Percentiles rank a stretch among this genome's conserved stretches.
These are phyloP conservation scores for Hura crepitans DNA, from an alignment of 441 rosid genomes.

Conservation along the genomic window DNA sequence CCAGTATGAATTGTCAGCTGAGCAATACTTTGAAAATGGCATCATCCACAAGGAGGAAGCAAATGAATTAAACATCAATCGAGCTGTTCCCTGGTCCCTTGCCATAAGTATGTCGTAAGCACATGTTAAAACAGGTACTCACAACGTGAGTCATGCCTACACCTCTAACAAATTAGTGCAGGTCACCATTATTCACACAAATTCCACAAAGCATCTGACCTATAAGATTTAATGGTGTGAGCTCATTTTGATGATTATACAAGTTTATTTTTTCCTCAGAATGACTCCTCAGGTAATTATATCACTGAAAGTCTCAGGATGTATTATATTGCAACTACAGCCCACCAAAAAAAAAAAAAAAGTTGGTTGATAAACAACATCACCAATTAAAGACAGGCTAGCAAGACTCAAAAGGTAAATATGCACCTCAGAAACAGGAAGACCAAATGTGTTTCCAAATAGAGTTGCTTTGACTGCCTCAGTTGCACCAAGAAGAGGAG, in stretches of 20 bases:
- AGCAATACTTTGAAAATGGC: conserved; percentile 89
- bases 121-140: conserved; percentile 35
- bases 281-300: conserved; percentile 7
- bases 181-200: conserved; percentile 8
- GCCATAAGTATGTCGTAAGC: conserved; percentile 42
- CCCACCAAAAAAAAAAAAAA: too few relatives aligned
- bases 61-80: conserved; percentile 82
- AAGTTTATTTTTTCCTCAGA: not conserved
- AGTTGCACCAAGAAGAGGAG: conserved; percentile 95
- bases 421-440: conserved; percentile 91
- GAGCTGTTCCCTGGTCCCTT: conserved; percentile 94
- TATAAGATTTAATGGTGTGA: conserved; percentile 7
- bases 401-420: conserved; percentile 27
- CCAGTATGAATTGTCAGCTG: conserved; percentile 55
- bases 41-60: conserved; percentile 87
- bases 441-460: conserved; percentile 83
- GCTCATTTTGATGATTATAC: not conserved
- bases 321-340: too few relatives aligned
- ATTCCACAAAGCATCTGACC: conserved; percentile 1
- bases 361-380: conserved; percentile 2
- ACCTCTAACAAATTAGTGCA: conserved; percentile 13
- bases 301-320: conserved; percentile 8
- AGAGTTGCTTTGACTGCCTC: conserved; percentile 74
- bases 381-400: not conserved
- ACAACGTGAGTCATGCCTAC: conserved; percentile 11